Percentiles rank a stretch among this genome's conserved stretches.
Evolutionary conservation across 1,139 yeast species (phyloP).

Genomic region (Suhomyces terraborum): DNA sequence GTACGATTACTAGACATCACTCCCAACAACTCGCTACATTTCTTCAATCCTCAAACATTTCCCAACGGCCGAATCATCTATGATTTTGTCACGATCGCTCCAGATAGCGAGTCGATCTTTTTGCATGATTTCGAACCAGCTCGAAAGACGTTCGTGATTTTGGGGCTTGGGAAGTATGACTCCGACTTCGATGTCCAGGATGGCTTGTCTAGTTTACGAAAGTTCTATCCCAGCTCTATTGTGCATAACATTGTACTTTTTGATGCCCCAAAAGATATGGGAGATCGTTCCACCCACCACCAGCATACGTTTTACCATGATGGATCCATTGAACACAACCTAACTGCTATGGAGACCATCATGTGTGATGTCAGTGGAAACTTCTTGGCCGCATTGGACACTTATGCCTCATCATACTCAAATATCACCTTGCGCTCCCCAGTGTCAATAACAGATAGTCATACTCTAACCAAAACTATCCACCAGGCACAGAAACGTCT

Average conservation of each 20-base stretch:
- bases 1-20: conserved; percentile 75
- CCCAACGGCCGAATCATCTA: conserved; percentile 74
- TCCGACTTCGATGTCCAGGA: conserved; percentile 29
- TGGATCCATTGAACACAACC: conserved; percentile 21
- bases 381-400: conserved; percentile 64
- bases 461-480: conserved; percentile 52
- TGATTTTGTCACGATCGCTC: conserved; percentile 51
- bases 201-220: conserved; percentile 31
- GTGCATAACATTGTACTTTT: conserved; percentile 65
- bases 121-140: conserved; percentile 89
- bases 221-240: conserved; percentile 57
- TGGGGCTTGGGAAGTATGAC: conserved; percentile 60
- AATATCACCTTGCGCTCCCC: conserved; percentile 77
- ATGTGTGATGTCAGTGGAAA: conserved; percentile 71
- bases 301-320: conserved; percentile 31
- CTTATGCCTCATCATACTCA: conserved; percentile 66
- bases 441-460: conserved; percentile 58
- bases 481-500: conserved; percentile 51
- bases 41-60: conserved; percentile 81
- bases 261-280: conserved; percentile 44
- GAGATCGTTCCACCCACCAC: conserved; percentile 15
- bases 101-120: conserved; percentile 61
- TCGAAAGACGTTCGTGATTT: conserved; percentile 67
- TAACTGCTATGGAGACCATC: conserved; percentile 61
- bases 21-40: conserved; percentile 55